Evolutionary conservation across 768 basidiomycete species (phyloP).

Genomic region (Pleurotus salmoneostramineus): DNA sequence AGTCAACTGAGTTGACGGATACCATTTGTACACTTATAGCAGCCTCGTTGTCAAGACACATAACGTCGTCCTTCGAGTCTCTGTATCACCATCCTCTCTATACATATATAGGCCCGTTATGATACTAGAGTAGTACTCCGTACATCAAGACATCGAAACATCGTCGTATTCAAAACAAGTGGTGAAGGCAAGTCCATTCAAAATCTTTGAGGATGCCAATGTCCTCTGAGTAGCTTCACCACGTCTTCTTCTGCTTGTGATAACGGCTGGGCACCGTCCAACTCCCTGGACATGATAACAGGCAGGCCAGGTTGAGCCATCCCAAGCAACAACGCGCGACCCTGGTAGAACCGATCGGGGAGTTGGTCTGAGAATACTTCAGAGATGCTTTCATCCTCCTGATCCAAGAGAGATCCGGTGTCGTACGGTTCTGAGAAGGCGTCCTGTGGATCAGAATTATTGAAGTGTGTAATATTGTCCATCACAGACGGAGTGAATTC

Average conservation of each 20-base stretch:
- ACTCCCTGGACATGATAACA: not conserved
- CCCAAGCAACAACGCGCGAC: constrained; percentile 47
- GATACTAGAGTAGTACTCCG: no score
- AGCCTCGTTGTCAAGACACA: no score
- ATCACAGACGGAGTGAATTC: no score
- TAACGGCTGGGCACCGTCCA: constrained; percentile 20
- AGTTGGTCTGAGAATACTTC: not conserved
- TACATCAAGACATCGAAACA: not conserved
- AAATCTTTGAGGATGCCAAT: constrained; percentile 65
- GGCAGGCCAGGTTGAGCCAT: constrained; percentile 14
- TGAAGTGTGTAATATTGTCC: no score
- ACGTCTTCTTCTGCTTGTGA: constrained; percentile 60
- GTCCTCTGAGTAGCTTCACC: constrained; percentile 46
- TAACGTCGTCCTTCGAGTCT: no score
- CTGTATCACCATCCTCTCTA: no score
- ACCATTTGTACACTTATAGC: no score
- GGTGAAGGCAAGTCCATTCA: constrained; percentile 20
- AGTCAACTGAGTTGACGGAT: not conserved
- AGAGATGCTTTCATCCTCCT: not conserved
- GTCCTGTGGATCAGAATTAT: no score
- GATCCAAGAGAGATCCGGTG: not conserved
- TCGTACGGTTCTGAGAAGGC: not conserved
- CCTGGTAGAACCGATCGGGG: constrained; percentile 39
- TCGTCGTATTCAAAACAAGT: not conserved
- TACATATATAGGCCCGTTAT: no score